Evolutionary conservation across 768 basidiomycete genomes (phyloP).

Genomic region (Lepiota subincarnata): DNA sequence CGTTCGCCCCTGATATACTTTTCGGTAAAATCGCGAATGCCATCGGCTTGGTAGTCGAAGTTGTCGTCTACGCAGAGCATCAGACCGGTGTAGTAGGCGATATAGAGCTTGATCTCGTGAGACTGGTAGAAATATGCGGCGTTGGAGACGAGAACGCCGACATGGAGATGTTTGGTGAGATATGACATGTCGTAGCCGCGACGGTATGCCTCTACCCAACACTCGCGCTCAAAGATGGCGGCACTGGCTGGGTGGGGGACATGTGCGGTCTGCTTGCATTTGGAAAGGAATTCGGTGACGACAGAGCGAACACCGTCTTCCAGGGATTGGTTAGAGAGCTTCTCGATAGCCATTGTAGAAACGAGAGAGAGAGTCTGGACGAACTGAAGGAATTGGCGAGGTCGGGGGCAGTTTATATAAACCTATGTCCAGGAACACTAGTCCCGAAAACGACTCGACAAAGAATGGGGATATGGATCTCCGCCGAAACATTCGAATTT

Average conservation of each 20-base stretch:
- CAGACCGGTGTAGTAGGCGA: slow-evolving; percentile 12
- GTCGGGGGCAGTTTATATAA: neutral
- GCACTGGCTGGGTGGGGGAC: slow-evolving; percentile 2
- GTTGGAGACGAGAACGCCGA: slow-evolving; percentile 11
- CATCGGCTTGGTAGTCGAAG: slow-evolving; percentile 8
- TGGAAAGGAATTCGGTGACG: slow-evolving; percentile 9
- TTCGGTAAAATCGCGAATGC: slow-evolving; percentile 10
- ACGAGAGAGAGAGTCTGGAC: neutral
- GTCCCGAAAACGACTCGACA: neutral
- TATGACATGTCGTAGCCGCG: slow-evolving; percentile 9
- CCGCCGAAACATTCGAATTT: neutral
- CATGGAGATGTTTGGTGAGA: slow-evolving; percentile 9
- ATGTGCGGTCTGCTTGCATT: slow-evolving; percentile 6
- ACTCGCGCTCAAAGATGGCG: slow-evolving; percentile 9
- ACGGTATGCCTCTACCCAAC: slow-evolving; percentile 11
- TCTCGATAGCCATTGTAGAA: slow-evolving; percentile 8
- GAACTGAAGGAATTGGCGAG: neutral
- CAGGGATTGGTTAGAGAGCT: neutral
- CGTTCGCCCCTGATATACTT: slow-evolving; percentile 10
- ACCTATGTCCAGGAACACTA: neutral
- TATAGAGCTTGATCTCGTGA: slow-evolving; percentile 10
- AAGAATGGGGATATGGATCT: slow-evolving; percentile 5
- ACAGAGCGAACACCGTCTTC: slow-evolving; percentile 11
- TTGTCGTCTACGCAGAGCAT: slow-evolving; percentile 12
- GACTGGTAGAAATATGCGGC: slow-evolving; percentile 12